A percentile compares a stretch with the other conserved stretches of the same genome.
Conservation (phyloP, 305 asterid species). For the Ruellia speciosa region DNA sequence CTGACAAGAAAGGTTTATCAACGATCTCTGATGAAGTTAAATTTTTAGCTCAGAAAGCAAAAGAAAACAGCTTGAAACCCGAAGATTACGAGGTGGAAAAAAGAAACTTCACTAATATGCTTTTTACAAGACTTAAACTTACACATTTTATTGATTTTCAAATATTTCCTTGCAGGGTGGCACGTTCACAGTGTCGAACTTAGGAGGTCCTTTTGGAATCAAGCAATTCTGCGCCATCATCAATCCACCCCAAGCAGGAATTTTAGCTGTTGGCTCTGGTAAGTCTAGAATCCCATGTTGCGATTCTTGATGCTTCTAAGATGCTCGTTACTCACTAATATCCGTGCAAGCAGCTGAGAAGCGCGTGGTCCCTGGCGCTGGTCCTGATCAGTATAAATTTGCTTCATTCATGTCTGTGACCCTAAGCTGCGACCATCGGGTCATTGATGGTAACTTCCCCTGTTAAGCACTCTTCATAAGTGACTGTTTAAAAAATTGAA, state of each 20-base stretch:
- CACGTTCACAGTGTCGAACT: constrained; percentile 86
- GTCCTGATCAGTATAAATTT: constrained; percentile 46
- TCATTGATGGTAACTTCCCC: constrained; percentile 51
- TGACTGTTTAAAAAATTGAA: not conserved
- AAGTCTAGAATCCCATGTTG: constrained; percentile 18
- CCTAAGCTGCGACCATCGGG: constrained; percentile 77
- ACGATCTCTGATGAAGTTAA: constrained; percentile 79
- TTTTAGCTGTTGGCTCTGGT: constrained; percentile 97
- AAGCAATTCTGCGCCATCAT: constrained; percentile 93
- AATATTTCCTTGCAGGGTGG: constrained; percentile 63
- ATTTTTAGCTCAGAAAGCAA: constrained; percentile 75
- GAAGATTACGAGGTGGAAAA: constrained; percentile 79
- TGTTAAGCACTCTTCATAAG: not conserved
- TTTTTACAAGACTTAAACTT: not conserved
- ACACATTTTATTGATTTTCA: constrained; percentile 5
- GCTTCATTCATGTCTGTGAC: constrained; percentile 61
- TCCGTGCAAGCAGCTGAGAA: constrained; percentile 56
- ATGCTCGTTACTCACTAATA: not conserved
- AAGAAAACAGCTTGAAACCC: constrained; percentile 85
- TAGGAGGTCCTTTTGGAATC: constrained; percentile 77
- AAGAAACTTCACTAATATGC: not conserved
- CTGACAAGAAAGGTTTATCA: constrained; percentile 93
- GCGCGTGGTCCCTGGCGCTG: constrained; percentile 59
- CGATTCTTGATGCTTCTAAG: not conserved
- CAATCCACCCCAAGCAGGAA: constrained; percentile 94